Conservation (phyloP, 2,329 filamentous ascomycete genomes). For the Fusarium odoratissimum region DNA sequence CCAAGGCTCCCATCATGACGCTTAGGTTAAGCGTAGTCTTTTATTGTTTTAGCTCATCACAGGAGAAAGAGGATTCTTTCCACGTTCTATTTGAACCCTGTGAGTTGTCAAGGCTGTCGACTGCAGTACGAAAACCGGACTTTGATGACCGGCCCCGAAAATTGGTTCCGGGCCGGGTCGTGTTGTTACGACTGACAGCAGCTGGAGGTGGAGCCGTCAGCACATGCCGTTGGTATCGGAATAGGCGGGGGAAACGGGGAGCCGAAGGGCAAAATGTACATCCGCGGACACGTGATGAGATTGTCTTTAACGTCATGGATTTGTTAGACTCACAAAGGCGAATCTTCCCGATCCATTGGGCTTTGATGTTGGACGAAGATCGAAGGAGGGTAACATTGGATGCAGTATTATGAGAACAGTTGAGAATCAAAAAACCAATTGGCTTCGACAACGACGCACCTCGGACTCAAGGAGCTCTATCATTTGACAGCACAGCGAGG, state of each 20-base stretch:
- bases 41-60: not conserved
- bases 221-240: conserved; percentile 33
- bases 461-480: conserved; percentile 10
- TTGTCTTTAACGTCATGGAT: conserved; percentile 38
- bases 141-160: conserved; percentile 30
- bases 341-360: conserved; percentile 31
- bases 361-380: conserved; percentile 4
- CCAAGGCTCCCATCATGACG: not conserved
- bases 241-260: conserved; percentile 29
- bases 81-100: not conserved
- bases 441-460: not conserved
- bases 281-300: conserved; percentile 43
- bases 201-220: conserved; percentile 26
- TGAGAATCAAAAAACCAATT: conserved; percentile 18
- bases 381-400: not conserved
- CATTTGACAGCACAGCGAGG: not conserved
- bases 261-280: conserved; percentile 37
- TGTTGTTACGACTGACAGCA: not conserved
- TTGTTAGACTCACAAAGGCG: conserved; percentile 15
- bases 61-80: not conserved
- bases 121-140: conserved; percentile 23
- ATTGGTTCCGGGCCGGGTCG: conserved; percentile 29
- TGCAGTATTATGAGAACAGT: not conserved
- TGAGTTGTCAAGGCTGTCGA: not conserved
- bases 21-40: not conserved